These are phyloP conservation scores for Ceratocystis cacaofunesta DNA, from an alignment of 2,329 filamentous ascomycete species.

Conservation along the genomic window DNA sequence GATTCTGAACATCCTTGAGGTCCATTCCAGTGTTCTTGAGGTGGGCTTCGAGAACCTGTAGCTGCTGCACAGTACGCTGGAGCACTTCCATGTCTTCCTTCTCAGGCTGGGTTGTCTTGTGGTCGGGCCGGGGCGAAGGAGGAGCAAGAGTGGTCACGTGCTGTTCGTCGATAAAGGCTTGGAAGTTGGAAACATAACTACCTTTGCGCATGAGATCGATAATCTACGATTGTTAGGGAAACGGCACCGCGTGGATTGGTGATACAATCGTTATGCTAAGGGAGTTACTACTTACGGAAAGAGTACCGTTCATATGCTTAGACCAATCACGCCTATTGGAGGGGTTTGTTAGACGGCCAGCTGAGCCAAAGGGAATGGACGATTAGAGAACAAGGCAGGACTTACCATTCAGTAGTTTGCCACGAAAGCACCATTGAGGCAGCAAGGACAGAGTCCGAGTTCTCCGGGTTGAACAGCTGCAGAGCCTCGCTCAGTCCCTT, in stretches of 20 bases:
- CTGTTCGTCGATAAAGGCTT: conserved; percentile 67
- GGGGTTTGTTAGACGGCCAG: conserved; percentile 23
- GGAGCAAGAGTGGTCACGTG: conserved; percentile 37
- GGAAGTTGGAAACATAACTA: conserved; percentile 79
- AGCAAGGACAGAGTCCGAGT: conserved; percentile 81
- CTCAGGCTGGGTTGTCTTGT: conserved; percentile 45
- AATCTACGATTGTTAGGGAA: conserved; percentile 38
- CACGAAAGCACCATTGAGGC: conserved; percentile 85
- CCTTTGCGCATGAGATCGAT: conserved; percentile 52
- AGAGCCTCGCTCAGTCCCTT: conserved; percentile 83
- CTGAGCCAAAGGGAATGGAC: background rate
- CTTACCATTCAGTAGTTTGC: conserved; percentile 93
- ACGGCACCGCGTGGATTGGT: background rate
- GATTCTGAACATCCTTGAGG: conserved; percentile 50
- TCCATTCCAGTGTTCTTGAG: conserved; percentile 57
- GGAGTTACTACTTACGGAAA: conserved; percentile 51
- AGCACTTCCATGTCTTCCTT: conserved; percentile 58
- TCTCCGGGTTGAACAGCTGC: conserved; percentile 65
- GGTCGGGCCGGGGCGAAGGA: conserved; percentile 45
- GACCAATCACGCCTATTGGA: conserved; percentile 69
- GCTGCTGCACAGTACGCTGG: conserved; percentile 49
- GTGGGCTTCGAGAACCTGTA: conserved; percentile 52
- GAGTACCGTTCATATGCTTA: conserved; percentile 80
- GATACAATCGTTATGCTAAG: background rate
- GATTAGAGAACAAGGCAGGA: background rate